Evolutionary conservation across 108 stramenopile species (phyloP), one percentile per base, ranked within the genome.

Genomic region (Skeletonema marinoi): DNA sequence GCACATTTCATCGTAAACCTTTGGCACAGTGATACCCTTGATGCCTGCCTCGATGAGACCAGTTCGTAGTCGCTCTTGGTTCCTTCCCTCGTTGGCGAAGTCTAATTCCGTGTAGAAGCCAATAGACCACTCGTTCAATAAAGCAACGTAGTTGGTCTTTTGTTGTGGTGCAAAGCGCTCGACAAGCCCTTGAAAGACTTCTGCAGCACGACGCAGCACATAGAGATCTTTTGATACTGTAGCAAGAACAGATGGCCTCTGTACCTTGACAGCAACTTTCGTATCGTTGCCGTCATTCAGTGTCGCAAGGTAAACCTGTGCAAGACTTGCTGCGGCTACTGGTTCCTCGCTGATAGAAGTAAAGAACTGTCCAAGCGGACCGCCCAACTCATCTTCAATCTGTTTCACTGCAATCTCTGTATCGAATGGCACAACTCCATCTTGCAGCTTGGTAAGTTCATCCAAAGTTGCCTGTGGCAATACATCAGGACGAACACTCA

Each of bases 401-500:
- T 85, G 89, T 36, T 73, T 65, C 19, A 98, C 89, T 10, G 96
- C 98, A 50, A 95, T 64, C 13, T 61, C 66, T 5, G 89, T 97
- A 30, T 93, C 88, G 69, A 97, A 98, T 30, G 93, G 88, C 4
- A 87, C 85, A 19, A 98, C 98, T 10, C 92, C 87, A 83, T 98
- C 97, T 72, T 98, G 97, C 36, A 97, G 67, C 60, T 89, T 88
- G 5, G 89, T 83, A 31, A 98, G 78, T 85, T 98, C 97, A 70
- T 93, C 93, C 67, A 97, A 73, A 4, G 96, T 96, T 21, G 94
- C 87, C 32, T 89, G 92, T 3, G 96, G 95, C 39, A 98, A 71
- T 5, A 98, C 96, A 81, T 98, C 97, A 3, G 97, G 96, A 13
- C 97, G 77, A 2, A 98, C 96, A 56, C 80, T 83, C 92, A 98